Conservation (phyloP, 116 monocot genomes). For the Thalassia testudinum region DNA sequence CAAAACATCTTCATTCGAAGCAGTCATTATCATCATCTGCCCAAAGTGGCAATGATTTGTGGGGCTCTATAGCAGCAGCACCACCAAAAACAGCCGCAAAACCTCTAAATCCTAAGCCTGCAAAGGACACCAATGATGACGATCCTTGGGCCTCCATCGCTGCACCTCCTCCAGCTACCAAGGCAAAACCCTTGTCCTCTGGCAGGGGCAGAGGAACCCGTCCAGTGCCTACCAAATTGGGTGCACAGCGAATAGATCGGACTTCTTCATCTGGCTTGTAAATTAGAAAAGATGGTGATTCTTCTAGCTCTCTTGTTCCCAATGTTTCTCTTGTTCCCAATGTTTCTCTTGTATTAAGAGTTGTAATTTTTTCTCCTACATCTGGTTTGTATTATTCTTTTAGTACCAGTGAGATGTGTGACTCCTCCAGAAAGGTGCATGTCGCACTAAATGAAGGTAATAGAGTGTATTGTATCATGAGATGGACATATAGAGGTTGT, state of each 20-base stretch:
- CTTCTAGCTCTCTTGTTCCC: slow-evolving; percentile 3
- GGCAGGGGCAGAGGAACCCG: slow-evolving; percentile 63
- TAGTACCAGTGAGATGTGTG: too few relatives aligned
- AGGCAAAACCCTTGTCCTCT: slow-evolving; percentile 65
- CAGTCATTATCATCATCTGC: slow-evolving; percentile 21
- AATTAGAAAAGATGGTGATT: neutral
- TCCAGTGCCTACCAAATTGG: slow-evolving; percentile 41
- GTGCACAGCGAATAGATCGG: slow-evolving; percentile 74
- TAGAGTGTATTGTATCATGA: too few relatives aligned
- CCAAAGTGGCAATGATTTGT: slow-evolving; percentile 49
- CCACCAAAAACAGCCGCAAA: slow-evolving; percentile 41
- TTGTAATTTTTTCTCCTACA: slow-evolving; percentile 15
- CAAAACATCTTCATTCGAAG: slow-evolving; percentile 14
- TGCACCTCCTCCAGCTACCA: slow-evolving; percentile 75
- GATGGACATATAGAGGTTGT: too few relatives aligned
- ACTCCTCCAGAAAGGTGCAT: too few relatives aligned
- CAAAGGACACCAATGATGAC: slow-evolving; percentile 17
- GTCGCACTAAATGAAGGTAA: too few relatives aligned
- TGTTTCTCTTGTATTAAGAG: neutral
- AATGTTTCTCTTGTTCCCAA: neutral
- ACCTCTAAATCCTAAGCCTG: slow-evolving; percentile 16
- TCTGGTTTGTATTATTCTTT: slow-evolving; percentile 5
- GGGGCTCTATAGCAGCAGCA: slow-evolving; percentile 82
- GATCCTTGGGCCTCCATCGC: slow-evolving; percentile 97
- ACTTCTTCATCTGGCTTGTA: slow-evolving; percentile 35